Evolutionary conservation across 192 early-diverging fungal species (phyloP), one percentile per base, ranked within the genome.

Genomic region (Coemansia sp.): DNA sequence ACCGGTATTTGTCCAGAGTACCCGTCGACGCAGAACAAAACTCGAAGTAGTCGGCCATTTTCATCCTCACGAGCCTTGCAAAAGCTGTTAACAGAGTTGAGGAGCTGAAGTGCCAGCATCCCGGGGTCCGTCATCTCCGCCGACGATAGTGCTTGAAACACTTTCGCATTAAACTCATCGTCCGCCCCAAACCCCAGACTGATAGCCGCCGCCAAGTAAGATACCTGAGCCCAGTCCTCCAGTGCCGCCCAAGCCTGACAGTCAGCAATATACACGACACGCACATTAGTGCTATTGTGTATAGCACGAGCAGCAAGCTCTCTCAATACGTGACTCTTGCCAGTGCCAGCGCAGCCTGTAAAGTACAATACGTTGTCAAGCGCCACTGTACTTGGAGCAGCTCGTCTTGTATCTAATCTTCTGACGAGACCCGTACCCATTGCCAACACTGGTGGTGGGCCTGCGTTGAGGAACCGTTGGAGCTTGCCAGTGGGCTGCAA

Each of bases 291-390:
- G 18, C 24, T 24, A 49, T 13, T 35, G 4, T 30, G 3, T 20
- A 64, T 34, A 4, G 30, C 27, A 3, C 60, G 68, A 1, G 52
- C 20, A 6, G 50, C 68, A 32, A 70, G 49, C 59, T 70, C 68
- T 1, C 47, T 10, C 62, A 70, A 15, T 8, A 64, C 10, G 41
- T 41, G 34, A 18, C 43, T 70, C 37, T 70, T 70, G 30, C 68
- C 68, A 13, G 39, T 32, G 0, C 60, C 68, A 3, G 37, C 41
- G n/a, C 49, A 56, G 16, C 68, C 68, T 1, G 30, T 68, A 7
- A 44, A 29, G 10, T 29, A 43, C 29, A 62, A 11, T 22, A 62
- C 22, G 24, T 62, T 62, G 13, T 16, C 29, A 3, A 32, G 5
- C 29, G 53, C 53, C 53, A 11, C 50, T 3, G 15, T 34, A 2